A percentile compares a stretch with the other conserved stretches of the same genome.
Conservation (phyloP, 768 basidiomycete species). For the Tylopilus cervinicoccineus region DNA sequence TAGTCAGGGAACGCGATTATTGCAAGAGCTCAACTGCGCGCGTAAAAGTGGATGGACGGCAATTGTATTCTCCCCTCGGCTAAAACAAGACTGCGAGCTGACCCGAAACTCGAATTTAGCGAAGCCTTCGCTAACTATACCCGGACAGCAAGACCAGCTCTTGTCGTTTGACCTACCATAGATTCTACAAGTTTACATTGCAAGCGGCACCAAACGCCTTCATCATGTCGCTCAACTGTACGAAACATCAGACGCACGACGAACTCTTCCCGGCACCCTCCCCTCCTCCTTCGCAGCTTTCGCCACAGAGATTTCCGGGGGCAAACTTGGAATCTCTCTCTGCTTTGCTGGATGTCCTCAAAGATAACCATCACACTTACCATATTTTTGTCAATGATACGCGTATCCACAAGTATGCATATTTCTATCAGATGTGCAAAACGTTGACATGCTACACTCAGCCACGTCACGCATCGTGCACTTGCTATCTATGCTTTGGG, state of each 20-base stretch:
- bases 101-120: too few relatives aligned
- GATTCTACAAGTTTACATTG: too few relatives aligned
- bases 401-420: constrained; percentile 49
- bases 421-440: not conserved
- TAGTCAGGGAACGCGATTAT: too few relatives aligned
- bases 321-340: constrained; percentile 17
- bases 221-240: constrained; percentile 12
- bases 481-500: constrained; percentile 29
- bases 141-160: too few relatives aligned
- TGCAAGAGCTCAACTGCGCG: too few relatives aligned
- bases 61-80: too few relatives aligned
- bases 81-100: too few relatives aligned
- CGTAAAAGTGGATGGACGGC: too few relatives aligned
- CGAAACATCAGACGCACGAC: constrained; percentile 9
- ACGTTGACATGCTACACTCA: not conserved
- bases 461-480: constrained; percentile 29
- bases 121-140: too few relatives aligned
- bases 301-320: constrained; percentile 29
- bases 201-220: too few relatives aligned
- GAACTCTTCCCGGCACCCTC: constrained; percentile 25
- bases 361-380: constrained; percentile 44
- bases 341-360: constrained; percentile 34
- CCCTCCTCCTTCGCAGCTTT: constrained; percentile 22
- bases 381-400: constrained; percentile 48
- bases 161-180: too few relatives aligned